These are phyloP conservation scores for Danielia reshetovae DNA, from an alignment of 805 yeast genomes.

Conservation along the genomic window DNA sequence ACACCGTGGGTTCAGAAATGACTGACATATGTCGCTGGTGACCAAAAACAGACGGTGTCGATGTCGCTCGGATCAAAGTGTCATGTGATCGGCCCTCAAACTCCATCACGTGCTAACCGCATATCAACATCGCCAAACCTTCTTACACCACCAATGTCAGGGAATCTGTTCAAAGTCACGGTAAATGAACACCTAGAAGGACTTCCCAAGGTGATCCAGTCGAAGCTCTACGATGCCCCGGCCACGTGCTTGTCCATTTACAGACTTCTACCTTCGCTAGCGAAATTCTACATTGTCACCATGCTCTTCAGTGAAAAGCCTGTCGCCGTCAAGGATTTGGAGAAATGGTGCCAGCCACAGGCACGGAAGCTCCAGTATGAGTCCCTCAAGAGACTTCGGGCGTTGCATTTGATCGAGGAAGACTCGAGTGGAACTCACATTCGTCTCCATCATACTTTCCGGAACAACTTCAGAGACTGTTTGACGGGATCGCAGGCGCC, in stretches of 20 bases:
- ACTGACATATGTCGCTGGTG: too few species aligned
- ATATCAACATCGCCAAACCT: too few species aligned
- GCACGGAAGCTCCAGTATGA: conserved; percentile 64
- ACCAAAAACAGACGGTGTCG: too few species aligned
- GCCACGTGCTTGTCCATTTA: conserved; percentile 95
- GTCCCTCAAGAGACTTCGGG: conserved; percentile 70
- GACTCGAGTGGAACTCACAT: conserved; percentile 44
- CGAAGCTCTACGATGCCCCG: conserved; percentile 73
- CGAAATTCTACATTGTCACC: conserved; percentile 83
- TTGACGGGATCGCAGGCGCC: conserved; percentile 71
- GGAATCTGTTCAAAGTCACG: conserved; percentile 53
- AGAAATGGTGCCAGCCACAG: conserved; percentile 66
- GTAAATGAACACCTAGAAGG: conserved; percentile 89
- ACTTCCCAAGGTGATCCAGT: conserved; percentile 81
- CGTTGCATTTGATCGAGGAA: conserved; percentile 72
- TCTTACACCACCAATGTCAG: conserved; percentile 6
- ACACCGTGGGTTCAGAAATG: too few species aligned
- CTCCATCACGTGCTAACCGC: too few species aligned
- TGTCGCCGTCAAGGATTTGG: conserved; percentile 61
- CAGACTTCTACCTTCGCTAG: conserved; percentile 81
- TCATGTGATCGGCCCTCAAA: too few species aligned
- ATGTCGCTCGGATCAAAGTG: too few species aligned
- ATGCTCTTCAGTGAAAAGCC: conserved; percentile 80
- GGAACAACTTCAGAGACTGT: conserved; percentile 73
- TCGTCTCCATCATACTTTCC: conserved; percentile 67